These are phyloP conservation scores for Pistacia vera DNA, from an alignment of 345 rosid genomes.

Conservation along the genomic window DNA sequence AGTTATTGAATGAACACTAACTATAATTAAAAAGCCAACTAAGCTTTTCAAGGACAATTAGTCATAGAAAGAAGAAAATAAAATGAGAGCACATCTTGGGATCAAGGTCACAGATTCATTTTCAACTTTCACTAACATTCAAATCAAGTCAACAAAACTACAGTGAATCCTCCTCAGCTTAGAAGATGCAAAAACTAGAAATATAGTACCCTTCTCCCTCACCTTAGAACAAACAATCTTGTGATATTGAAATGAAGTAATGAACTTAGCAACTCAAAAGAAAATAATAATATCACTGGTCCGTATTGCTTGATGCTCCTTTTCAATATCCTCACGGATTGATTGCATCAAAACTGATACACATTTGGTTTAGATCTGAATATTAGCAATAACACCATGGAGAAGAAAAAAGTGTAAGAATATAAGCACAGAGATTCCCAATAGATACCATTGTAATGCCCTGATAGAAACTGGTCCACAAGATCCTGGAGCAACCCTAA, in stretches of 20 bases:
- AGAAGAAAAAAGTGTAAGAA: constrained; percentile 8
- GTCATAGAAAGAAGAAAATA: background rate
- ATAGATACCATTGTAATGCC: constrained; percentile 82
- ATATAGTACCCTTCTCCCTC: constrained; percentile 32
- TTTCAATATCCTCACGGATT: constrained; percentile 54
- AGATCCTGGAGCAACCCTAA: constrained; percentile 75
- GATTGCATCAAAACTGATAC: constrained; percentile 80
- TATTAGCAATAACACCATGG: constrained; percentile 18
- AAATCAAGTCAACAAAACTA: background rate
- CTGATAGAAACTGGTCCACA: constrained; percentile 73
- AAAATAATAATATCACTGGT: constrained; percentile 66
- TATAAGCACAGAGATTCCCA: constrained; percentile 8
- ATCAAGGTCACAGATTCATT: background rate
- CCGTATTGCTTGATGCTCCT: constrained; percentile 76
- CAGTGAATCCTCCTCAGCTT: background rate
- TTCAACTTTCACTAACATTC: background rate
- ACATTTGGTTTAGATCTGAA: constrained; percentile 17
- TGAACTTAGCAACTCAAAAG: constrained; percentile 83
- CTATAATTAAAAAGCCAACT: background rate
- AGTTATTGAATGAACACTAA: constrained; percentile 5
- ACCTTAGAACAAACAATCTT: constrained; percentile 63
- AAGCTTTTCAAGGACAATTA: background rate
- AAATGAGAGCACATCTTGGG: constrained; percentile 1
- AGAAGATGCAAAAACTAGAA: background rate
- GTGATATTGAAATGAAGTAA: constrained; percentile 77